phyloP scores from a whole-genome alignment of 2,329 filamentous ascomycete genomes.

The Emergomyces pasteurianus region DNA sequence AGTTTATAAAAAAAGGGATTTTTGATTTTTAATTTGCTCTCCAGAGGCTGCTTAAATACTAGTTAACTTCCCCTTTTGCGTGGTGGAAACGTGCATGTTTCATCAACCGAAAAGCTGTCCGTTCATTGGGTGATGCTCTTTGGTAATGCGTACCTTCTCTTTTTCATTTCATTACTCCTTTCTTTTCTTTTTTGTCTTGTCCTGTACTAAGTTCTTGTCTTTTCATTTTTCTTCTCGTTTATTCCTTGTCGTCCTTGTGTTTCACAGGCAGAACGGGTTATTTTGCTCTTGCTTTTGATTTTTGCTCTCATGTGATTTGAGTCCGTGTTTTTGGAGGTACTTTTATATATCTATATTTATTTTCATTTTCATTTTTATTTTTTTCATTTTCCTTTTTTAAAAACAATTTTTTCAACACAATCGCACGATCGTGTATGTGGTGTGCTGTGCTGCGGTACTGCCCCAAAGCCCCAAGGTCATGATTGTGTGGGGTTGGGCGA shows the following conservation, averaged over 20 bases:
- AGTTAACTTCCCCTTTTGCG: neutral
- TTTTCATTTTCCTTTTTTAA: too few relatives aligned
- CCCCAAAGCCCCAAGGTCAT: neutral
- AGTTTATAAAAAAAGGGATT: neutral
- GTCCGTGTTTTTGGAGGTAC: too few relatives aligned
- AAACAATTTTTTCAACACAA: too few relatives aligned
- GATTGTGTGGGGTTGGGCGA: neutral
- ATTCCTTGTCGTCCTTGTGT: neutral
- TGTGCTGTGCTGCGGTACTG: neutral
- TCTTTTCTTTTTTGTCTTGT: neutral
- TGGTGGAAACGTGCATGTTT: slow-evolving; percentile 3
- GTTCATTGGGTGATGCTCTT: neutral
- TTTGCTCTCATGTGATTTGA: too few relatives aligned
- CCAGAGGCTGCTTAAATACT: neutral
- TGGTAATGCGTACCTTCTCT: neutral
- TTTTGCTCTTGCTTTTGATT: neutral
- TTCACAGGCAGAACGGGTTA: neutral
- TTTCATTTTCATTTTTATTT: too few relatives aligned
- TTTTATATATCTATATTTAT: too few relatives aligned
- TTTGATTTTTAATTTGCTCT: neutral
- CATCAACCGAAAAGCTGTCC: neutral
- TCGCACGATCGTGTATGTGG: too few relatives aligned
- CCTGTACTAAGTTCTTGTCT: too few relatives aligned
- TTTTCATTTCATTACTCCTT: neutral
- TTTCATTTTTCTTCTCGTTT: too few relatives aligned